These are phyloP conservation scores for Lachnellula arida DNA, from an alignment of 2,329 filamentous ascomycete genomes.

Conservation along the genomic window DNA sequence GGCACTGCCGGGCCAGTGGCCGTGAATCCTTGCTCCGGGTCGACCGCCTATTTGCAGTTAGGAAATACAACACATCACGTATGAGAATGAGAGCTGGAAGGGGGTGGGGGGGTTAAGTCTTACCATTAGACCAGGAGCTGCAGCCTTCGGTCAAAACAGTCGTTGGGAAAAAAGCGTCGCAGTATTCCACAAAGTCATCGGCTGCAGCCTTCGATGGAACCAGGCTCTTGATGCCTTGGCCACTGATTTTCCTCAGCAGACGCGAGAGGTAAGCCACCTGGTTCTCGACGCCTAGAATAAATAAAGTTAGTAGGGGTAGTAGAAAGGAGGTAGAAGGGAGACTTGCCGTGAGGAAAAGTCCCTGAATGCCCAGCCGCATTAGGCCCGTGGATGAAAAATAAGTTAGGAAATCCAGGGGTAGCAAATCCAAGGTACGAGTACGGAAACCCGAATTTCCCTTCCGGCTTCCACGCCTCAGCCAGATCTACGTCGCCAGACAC, in stretches of 20 bases:
- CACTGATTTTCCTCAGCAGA: constrained; percentile 59
- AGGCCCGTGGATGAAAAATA: constrained; percentile 60
- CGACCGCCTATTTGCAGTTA: constrained; percentile 32
- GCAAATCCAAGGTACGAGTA: constrained; percentile 62
- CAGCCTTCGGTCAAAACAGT: constrained; percentile 57
- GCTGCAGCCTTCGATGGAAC: constrained; percentile 51
- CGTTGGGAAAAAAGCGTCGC: constrained; percentile 48
- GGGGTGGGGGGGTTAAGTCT: background rate
- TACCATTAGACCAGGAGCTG: constrained; percentile 66
- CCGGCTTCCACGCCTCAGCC: constrained; percentile 49
- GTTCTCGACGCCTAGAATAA: constrained; percentile 46
- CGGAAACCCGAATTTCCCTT: constrained; percentile 35
- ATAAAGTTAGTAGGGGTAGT: too few species aligned
- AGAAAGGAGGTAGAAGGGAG: too few species aligned
- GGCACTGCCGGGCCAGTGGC: constrained; percentile 64
- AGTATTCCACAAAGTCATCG: constrained; percentile 48
- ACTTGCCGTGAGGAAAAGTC: constrained; percentile 53
- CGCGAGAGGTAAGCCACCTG: constrained; percentile 62
- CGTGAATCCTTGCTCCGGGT: constrained; percentile 59
- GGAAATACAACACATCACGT: too few species aligned
- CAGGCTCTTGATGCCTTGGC: constrained; percentile 61
- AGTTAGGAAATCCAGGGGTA: constrained; percentile 59
- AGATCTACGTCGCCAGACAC: constrained; percentile 40
- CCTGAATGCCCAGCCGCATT: constrained; percentile 34
- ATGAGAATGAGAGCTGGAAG: background rate